Evolutionary conservation across 306 rosid species (phyloP).

Genomic region (Hylodesmum podocarpum): DNA sequence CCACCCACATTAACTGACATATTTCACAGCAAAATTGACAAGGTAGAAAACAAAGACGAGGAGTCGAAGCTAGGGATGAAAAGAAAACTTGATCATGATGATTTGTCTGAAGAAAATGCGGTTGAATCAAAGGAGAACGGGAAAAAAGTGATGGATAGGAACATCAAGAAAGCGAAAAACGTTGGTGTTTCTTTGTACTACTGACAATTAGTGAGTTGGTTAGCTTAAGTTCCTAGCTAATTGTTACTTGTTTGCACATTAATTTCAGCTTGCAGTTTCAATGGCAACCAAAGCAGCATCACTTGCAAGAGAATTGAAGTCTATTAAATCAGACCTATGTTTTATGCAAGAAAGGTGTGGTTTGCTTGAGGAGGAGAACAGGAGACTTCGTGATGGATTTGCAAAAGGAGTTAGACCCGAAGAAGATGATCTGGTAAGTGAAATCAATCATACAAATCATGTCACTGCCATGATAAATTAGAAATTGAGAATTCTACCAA

Average conservation of each 20-base stretch:
- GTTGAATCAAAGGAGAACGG: conserved; percentile 43
- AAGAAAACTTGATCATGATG: conserved; percentile 61
- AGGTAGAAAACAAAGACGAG: conserved; percentile 42
- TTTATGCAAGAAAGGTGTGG: conserved; percentile 80
- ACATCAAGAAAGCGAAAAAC: conserved; percentile 80
- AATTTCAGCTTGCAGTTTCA: conserved; percentile 76
- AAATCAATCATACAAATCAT: background rate
- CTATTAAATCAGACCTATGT: conserved; percentile 63
- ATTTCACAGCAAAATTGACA: conserved; percentile 50
- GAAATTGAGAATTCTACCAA: background rate
- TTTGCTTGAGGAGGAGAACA: conserved; percentile 86
- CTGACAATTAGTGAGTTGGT: background rate
- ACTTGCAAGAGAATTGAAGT: conserved; percentile 79
- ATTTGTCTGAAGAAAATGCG: conserved; percentile 49
- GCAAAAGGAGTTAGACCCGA: conserved; percentile 73
- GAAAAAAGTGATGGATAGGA: conserved; percentile 39
- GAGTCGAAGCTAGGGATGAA: conserved; percentile 60
- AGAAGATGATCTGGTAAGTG: conserved; percentile 89
- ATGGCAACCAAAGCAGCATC: conserved; percentile 90
- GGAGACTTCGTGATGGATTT: conserved; percentile 75
- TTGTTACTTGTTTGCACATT: background rate
- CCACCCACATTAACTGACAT: conserved; percentile 86
- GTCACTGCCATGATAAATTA: background rate
- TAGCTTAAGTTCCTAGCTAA: conserved; percentile 8
- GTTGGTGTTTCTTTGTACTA: conserved; percentile 37